Percentiles rank a stretch among this genome's conserved stretches.
phyloP scores from a whole-genome alignment of 495 filamentous ascomycete species.

The Xylaria palmicola region DNA sequence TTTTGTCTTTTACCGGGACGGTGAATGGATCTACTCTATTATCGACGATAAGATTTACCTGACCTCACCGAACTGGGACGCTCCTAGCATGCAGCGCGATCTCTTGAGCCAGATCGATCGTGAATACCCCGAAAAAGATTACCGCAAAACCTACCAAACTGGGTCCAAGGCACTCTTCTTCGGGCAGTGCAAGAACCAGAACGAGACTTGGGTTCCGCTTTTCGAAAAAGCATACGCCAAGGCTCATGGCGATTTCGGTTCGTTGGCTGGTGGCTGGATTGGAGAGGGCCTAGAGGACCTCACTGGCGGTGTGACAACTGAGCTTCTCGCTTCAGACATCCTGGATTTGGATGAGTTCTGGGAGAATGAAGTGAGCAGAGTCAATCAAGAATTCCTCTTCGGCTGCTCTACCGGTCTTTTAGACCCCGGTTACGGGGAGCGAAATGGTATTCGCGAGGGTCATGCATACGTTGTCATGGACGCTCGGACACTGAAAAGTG shows the following conservation, averaged over 20 bases:
- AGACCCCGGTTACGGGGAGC: conserved; percentile 58
- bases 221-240: conserved; percentile 97
- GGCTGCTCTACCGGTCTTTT: conserved; percentile 74
- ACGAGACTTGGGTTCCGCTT: conserved; percentile 92
- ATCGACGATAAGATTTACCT: conserved; percentile 82
- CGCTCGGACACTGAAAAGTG: conserved; percentile 54
- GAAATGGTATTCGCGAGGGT: conserved; percentile 75
- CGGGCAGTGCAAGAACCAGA: conserved; percentile 79
- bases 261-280: conserved; percentile 81
- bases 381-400: conserved; percentile 89
- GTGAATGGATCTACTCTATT: conserved; percentile 91
- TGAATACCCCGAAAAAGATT: conserved; percentile 70
- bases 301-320: conserved; percentile 87
- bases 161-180: conserved; percentile 82
- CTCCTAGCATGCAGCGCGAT: conserved; percentile 52
- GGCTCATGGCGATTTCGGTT: conserved; percentile 80
- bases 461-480: conserved; percentile 94
- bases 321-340: conserved; percentile 78
- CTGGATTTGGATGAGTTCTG: conserved; percentile 89
- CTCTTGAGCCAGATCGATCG: conserved; percentile 58
- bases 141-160: conserved; percentile 76
- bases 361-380: conserved; percentile 80
- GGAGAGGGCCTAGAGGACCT: conserved; percentile 91
- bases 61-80: conserved; percentile 78
- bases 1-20: conserved; percentile 92